These are phyloP conservation scores for Prunus mume DNA, from an alignment of 306 rosid genomes.

Conservation along the genomic window DNA sequence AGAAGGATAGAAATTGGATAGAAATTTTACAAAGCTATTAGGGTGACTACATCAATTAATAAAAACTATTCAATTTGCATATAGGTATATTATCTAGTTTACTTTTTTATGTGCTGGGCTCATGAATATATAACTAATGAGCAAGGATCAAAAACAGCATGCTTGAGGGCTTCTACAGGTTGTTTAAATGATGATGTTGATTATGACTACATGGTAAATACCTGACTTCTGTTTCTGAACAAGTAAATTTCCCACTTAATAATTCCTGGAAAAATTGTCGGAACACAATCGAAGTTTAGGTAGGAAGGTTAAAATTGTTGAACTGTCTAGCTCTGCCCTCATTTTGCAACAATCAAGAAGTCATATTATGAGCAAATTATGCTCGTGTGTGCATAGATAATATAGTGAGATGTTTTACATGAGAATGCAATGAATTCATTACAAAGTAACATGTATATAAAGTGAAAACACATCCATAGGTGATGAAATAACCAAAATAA, in stretches of 20 bases:
- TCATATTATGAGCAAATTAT: background rate
- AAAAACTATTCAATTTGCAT: too few species aligned
- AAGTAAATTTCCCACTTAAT: background rate
- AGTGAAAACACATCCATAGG: background rate
- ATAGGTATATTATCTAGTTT: too few species aligned
- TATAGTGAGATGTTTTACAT: background rate
- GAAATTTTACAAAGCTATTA: too few species aligned
- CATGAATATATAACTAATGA: too few species aligned
- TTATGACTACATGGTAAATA: background rate
- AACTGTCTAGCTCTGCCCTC: background rate
- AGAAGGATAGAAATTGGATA: too few species aligned
- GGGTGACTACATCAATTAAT: too few species aligned
- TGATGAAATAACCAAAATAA: background rate
- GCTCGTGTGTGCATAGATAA: background rate
- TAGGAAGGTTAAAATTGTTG: background rate
- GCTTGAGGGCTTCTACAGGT: too few species aligned
- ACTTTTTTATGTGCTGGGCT: too few species aligned
- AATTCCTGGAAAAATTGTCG: background rate
- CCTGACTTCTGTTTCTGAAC: background rate
- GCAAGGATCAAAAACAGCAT: too few species aligned
- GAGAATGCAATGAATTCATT: background rate
- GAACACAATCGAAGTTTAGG: background rate
- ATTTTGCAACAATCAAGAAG: background rate
- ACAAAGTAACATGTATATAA: background rate
- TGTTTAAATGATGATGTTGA: background rate